Evolutionary conservation across 768 basidiomycete genomes (phyloP).

Genomic region (Tephrocybe sp.): DNA sequence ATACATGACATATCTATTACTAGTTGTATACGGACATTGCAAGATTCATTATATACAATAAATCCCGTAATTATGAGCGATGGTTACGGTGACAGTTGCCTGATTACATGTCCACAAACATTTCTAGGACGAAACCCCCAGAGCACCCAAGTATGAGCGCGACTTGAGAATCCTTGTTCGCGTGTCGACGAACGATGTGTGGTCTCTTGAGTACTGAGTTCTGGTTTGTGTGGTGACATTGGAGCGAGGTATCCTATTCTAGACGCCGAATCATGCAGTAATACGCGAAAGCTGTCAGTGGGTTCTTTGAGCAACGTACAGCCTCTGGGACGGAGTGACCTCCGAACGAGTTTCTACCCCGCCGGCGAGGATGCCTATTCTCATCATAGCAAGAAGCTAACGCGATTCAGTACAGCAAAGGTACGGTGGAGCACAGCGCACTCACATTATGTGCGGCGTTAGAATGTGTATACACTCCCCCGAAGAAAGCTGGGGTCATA

Average conservation of each 20-base stretch:
- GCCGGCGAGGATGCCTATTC: constrained; percentile 67
- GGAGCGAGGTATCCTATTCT: background rate
- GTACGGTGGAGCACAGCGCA: constrained; percentile 2
- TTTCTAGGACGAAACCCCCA: no score
- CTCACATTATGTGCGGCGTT: constrained; percentile 80
- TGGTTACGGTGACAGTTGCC: no score
- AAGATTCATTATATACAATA: no score
- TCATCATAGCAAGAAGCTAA: constrained; percentile 73
- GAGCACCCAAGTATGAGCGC: no score
- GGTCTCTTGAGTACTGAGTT: no score
- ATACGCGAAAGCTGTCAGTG: background rate
- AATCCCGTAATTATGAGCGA: no score
- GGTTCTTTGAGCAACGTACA: constrained; percentile 36
- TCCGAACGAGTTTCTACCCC: constrained; percentile 56
- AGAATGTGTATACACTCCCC: constrained; percentile 80
- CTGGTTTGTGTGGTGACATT: no score
- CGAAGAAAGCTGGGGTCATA: constrained; percentile 83
- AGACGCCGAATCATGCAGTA: background rate
- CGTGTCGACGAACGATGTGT: no score
- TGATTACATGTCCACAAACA: no score
- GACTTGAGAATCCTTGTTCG: no score
- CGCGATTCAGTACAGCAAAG: background rate
- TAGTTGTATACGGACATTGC: no score
- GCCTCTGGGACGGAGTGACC: constrained; percentile 45
- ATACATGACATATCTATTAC: no score